These are phyloP conservation scores for Vaccinium darrowii DNA, from an alignment of 148 eudicot genomes.

Conservation along the genomic window DNA sequence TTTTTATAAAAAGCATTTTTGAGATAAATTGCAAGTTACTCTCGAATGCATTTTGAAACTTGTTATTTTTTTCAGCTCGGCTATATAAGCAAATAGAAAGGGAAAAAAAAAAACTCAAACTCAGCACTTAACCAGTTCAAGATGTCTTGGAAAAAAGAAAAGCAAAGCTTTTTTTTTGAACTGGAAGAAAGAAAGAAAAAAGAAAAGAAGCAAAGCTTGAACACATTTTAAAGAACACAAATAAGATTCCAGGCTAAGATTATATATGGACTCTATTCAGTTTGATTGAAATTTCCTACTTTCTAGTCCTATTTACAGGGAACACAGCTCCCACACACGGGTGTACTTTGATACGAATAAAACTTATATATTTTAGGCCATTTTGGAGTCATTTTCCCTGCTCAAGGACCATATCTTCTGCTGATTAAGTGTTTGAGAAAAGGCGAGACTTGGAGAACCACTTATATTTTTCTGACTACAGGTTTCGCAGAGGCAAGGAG, in stretches of 20 bases:
- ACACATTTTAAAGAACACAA: neutral
- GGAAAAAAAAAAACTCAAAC: neutral
- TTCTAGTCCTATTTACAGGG: too few species aligned
- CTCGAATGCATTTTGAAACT: neutral
- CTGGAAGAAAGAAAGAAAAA: neutral
- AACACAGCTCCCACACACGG: neutral
- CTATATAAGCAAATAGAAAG: neutral
- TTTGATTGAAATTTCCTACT: neutral
- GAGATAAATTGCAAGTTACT: neutral
- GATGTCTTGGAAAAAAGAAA: neutral
- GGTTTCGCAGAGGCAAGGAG: conserved; percentile 81
- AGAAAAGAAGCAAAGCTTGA: neutral
- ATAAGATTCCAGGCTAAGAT: neutral
- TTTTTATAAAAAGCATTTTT: neutral
- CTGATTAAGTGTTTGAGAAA: neutral
- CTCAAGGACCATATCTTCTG: neutral
- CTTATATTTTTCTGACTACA: conserved; percentile 21
- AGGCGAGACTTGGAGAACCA: neutral
- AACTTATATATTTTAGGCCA: neutral
- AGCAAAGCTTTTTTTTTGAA: neutral
- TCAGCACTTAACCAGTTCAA: neutral
- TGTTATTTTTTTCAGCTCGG: neutral
- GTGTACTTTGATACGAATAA: neutral
- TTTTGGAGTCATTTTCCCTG: neutral
- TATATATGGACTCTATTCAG: neutral